A percentile compares a stretch with the other conserved stretches of the same genome.
Evolutionary conservation across 1,284 basidiomycete species (phyloP).

Genomic region (Tranzscheliella williamsii): DNA sequence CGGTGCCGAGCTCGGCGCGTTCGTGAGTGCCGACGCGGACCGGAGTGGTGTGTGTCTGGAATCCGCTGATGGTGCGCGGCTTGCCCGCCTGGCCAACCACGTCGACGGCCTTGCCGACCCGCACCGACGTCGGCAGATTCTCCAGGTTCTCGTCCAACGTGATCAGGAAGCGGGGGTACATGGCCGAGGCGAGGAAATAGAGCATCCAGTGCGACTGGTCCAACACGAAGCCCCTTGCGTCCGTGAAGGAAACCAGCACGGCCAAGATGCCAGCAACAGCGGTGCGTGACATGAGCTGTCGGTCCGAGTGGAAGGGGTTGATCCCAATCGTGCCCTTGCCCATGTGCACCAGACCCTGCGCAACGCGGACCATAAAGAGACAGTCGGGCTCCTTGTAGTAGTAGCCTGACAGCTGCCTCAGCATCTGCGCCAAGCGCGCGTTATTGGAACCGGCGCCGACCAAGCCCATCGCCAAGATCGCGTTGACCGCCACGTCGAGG

Average conservation of each 20-base stretch:
- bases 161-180: constrained; percentile 98
- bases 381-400: constrained; percentile 97
- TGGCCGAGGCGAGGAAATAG: constrained; percentile 89
- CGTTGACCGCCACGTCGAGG: constrained; percentile 90
- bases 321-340: constrained; percentile 98
- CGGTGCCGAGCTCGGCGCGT: constrained; percentile 91
- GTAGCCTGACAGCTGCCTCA: constrained; percentile 92
- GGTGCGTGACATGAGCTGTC: constrained; percentile 83
- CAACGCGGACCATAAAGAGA: constrained; percentile 92
- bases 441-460: constrained; percentile 99
- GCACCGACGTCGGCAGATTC: constrained; percentile 82
- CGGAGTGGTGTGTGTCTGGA: constrained; percentile 88
- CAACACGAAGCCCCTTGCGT: constrained; percentile 89
- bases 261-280: constrained; percentile 90
- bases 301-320: constrained; percentile 94
- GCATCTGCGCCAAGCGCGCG: constrained; percentile 94
- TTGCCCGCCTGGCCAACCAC: constrained; percentile 62
- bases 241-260: constrained; percentile 86
- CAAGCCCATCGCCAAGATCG: constrained; percentile 98
- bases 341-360: constrained; percentile 96
- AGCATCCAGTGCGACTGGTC: constrained; percentile 99
- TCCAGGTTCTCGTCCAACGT: constrained; percentile 79
- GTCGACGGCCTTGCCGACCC: constrained; percentile 78
- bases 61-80: constrained; percentile 60
- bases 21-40: constrained; percentile 92